These are phyloP conservation scores for Plasmodium relictum DNA, from an alignment of 169 alveolate species.

Conservation along the genomic window DNA sequence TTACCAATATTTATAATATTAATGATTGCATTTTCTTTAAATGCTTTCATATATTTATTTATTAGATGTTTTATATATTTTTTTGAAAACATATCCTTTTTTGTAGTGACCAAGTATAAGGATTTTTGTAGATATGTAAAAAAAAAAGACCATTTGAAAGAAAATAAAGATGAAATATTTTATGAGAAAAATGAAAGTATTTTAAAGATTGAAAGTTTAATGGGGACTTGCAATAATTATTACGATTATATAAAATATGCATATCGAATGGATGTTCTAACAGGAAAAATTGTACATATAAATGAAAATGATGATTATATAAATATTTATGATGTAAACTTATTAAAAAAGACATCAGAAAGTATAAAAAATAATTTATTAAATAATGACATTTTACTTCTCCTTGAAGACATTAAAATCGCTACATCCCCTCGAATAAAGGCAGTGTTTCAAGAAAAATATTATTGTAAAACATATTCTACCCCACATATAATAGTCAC, in stretches of 20 bases:
- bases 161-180: neutral
- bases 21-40: conserved; percentile 45
- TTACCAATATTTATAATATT: conserved; percentile 58
- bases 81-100: conserved; percentile 56
- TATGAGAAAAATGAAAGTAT: conserved; percentile 38
- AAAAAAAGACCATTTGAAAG: neutral
- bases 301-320: conserved; percentile 73
- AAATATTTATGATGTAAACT: conserved; percentile 65
- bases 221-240: conserved; percentile 54
- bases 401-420: conserved; percentile 68
- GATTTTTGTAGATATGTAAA: conserved; percentile 15
- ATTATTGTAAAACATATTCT: conserved; percentile 74
- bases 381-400: conserved; percentile 37
- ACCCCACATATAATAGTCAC: conserved; percentile 64
- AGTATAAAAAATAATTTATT: conserved; percentile 35
- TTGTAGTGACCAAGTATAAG: conserved; percentile 33
- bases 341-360: conserved; percentile 57
- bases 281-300: conserved; percentile 62
- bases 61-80: conserved; percentile 42
- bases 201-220: conserved; percentile 30
- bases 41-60: conserved; percentile 61
- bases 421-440: conserved; percentile 71
- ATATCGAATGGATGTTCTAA: conserved; percentile 55
- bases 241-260: conserved; percentile 64
- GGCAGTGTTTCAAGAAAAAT: conserved; percentile 63